These are phyloP conservation scores for Blastobotrys mokoenaii DNA, from an alignment of 805 yeast species.

Conservation along the genomic window DNA sequence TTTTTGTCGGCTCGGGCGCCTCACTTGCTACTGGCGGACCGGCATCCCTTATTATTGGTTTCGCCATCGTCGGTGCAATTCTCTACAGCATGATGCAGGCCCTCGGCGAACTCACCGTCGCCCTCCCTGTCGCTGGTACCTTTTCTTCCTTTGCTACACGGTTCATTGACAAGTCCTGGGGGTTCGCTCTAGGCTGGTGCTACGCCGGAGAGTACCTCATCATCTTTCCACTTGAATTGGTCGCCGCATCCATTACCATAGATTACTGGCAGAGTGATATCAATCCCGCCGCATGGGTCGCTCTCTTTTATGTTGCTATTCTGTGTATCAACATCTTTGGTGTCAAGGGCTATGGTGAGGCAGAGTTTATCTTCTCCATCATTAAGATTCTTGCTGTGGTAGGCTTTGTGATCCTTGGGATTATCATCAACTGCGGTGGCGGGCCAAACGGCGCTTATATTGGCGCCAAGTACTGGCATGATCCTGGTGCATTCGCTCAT, in stretches of 20 bases:
- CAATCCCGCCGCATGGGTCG: conserved; percentile 47
- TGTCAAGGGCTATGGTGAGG: conserved; percentile 55
- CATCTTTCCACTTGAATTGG: conserved; percentile 54
- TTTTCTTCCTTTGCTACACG: conserved; percentile 49
- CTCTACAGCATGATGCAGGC: conserved; percentile 56
- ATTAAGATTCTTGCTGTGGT: conserved; percentile 49
- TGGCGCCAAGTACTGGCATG: conserved; percentile 34
- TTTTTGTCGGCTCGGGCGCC: conserved; percentile 45
- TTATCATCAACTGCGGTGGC: conserved; percentile 39
- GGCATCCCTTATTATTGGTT: conserved; percentile 53
- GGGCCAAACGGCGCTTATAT: conserved; percentile 38
- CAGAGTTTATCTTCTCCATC: conserved; percentile 48
- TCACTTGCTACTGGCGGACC: conserved; percentile 40
- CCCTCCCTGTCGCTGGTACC: conserved; percentile 52
- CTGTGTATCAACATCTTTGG: conserved; percentile 44
- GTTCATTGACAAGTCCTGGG: conserved; percentile 52
- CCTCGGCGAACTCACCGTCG: conserved; percentile 62
- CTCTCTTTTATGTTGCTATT: conserved; percentile 42
- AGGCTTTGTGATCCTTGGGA: conserved; percentile 53
- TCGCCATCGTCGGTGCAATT: conserved; percentile 52
- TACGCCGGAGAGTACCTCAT: conserved; percentile 51
- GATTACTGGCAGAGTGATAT: conserved; percentile 37
- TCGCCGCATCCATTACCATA: conserved; percentile 48
- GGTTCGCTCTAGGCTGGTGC: conserved; percentile 64
- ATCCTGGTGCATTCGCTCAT: conserved; percentile 50